A percentile compares a stretch with the other conserved stretches of the same genome.
These are phyloP conservation scores for Calycina herbarum DNA, from an alignment of 2,329 filamentous ascomycete species.

Conservation along the genomic window DNA sequence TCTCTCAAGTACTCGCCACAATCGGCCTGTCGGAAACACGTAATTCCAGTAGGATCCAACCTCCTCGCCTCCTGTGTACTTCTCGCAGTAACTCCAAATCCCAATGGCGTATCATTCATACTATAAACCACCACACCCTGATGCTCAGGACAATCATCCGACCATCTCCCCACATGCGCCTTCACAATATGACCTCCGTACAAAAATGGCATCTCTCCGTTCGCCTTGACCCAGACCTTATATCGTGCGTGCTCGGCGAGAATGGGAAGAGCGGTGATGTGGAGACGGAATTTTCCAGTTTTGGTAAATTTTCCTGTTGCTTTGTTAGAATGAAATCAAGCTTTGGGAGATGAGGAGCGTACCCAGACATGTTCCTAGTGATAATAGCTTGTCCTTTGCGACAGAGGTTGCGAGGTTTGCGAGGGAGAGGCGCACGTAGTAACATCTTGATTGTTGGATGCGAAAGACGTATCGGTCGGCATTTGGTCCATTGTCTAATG, in stretches of 20 bases:
- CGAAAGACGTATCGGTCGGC: slow-evolving; percentile 84
- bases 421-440: slow-evolving; percentile 86
- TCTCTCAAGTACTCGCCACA: slow-evolving; percentile 93
- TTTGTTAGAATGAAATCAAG: slow-evolving; percentile 19
- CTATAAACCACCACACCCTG: slow-evolving; percentile 85
- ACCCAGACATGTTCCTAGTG: slow-evolving; percentile 82
- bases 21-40: slow-evolving; percentile 89
- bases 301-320: slow-evolving; percentile 85
- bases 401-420: slow-evolving; percentile 90
- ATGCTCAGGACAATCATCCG: slow-evolving; percentile 90
- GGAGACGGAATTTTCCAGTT: slow-evolving; percentile 90
- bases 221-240: slow-evolving; percentile 95
- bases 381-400: slow-evolving; percentile 77
- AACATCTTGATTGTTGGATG: slow-evolving; percentile 78
- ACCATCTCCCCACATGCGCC: slow-evolving; percentile 75
- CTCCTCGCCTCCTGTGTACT: slow-evolving; percentile 80
- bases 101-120: slow-evolving; percentile 92
- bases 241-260: slow-evolving; percentile 90
- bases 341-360: slow-evolving; percentile 22
- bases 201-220: slow-evolving; percentile 96
- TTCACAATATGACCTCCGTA: slow-evolving; percentile 91
- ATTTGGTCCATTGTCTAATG: slow-evolving; percentile 65
- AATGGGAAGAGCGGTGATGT: slow-evolving; percentile 84
- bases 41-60: slow-evolving; percentile 86
- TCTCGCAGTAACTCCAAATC: slow-evolving; percentile 89